Conservation (phyloP, 148 eudicot species). For the Vaccinium vitisidaea region DNA sequence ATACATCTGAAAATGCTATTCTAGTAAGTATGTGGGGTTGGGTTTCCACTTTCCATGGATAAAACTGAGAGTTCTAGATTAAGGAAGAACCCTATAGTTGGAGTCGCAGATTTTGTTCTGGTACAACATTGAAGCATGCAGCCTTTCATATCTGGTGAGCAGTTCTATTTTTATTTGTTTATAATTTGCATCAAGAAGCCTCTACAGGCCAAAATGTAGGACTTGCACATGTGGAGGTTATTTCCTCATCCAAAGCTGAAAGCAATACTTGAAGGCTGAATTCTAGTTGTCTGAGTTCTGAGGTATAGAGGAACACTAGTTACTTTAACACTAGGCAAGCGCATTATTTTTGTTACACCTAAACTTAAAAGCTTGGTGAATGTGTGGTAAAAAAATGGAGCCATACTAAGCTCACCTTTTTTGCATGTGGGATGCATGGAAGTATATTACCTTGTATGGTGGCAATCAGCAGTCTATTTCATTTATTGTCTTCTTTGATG, state of each 20-base stretch:
- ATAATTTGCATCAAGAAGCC: not conserved
- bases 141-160: not conserved
- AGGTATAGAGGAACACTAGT: not conserved
- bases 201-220: not conserved
- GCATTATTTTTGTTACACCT: not conserved
- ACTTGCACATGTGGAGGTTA: not conserved
- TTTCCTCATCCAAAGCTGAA: not conserved
- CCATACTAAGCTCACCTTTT: not conserved
- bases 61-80: too few species aligned
- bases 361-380: not conserved
- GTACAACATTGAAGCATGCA: not conserved
- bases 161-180: not conserved
- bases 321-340: not conserved
- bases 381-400: not conserved
- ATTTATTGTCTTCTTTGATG: not conserved
- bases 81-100: too few species aligned
- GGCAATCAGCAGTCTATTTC: not conserved
- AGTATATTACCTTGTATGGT: not conserved
- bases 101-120: not conserved
- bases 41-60: too few species aligned
- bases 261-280: not conserved
- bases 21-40: too few species aligned
- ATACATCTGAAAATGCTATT: too few species aligned
- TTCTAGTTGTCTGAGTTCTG: not conserved
- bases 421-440: not conserved